phyloP scores from a whole-genome alignment of 2,329 filamentous ascomycete genomes.

The Spiromastix sp. region DNA sequence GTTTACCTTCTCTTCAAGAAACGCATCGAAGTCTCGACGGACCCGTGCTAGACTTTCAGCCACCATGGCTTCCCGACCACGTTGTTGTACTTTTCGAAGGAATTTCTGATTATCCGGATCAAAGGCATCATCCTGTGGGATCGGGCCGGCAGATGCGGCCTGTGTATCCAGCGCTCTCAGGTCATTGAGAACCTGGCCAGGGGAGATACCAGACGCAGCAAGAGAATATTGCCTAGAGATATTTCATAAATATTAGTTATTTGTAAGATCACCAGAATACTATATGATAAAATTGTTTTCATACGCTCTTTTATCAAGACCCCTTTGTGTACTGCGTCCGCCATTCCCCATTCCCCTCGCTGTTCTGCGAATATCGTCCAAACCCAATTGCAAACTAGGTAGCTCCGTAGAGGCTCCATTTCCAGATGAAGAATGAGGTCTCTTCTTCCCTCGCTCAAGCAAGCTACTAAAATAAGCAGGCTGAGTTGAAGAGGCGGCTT shows the following conservation, averaged over 20 bases:
- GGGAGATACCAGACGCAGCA: constrained; percentile 85
- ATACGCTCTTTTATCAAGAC: constrained; percentile 43
- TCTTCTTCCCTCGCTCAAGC: constrained; percentile 54
- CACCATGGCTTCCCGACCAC: constrained; percentile 85
- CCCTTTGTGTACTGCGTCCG: constrained; percentile 35
- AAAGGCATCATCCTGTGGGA: constrained; percentile 30
- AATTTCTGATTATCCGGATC: constrained; percentile 58
- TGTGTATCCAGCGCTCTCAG: constrained; percentile 70
- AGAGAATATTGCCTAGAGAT: constrained; percentile 70
- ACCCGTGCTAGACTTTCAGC: constrained; percentile 83
- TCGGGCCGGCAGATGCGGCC: constrained; percentile 37
- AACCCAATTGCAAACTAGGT: constrained; percentile 78
- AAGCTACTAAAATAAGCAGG: constrained; percentile 56
- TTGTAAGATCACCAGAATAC: background rate
- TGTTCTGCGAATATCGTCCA: constrained; percentile 72
- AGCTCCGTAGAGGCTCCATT: constrained; percentile 58
- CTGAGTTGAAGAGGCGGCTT: constrained; percentile 26
- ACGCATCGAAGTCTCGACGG: constrained; percentile 82
- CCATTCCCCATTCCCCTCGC: constrained; percentile 69
- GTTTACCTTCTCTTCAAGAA: constrained; percentile 87
- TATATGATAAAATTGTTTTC: constrained; percentile 14
- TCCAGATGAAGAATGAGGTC: constrained; percentile 50
- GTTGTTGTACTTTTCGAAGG: constrained; percentile 74
- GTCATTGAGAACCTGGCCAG: constrained; percentile 74
- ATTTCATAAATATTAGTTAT: background rate